Conservation (phyloP, 495 filamentous ascomycete species). For the Xeromyces bisporus region DNA sequence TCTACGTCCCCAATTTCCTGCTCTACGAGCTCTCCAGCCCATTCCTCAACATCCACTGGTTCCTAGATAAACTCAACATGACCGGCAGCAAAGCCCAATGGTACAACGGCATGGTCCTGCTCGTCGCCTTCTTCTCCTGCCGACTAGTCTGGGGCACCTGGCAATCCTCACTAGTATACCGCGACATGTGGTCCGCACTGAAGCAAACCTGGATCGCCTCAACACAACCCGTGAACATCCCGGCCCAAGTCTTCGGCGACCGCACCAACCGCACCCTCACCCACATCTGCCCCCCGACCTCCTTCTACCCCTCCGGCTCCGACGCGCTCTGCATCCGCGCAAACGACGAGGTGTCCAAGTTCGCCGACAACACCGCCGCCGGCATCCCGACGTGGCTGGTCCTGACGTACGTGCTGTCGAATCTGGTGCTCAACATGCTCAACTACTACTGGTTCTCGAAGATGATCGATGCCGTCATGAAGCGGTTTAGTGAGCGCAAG, state of each 20-base stretch:
- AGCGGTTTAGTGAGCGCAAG: conserved; percentile 51
- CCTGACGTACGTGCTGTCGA: conserved; percentile 53
- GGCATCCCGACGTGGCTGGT: conserved; percentile 69
- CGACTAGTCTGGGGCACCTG: conserved; percentile 86
- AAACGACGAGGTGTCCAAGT: conserved; percentile 34
- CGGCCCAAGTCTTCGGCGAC: conserved; percentile 19
- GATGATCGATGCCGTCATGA: conserved; percentile 85
- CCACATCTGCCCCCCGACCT: too few species aligned
- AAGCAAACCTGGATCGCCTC: conserved; percentile 24
- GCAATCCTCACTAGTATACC: conserved; percentile 57
- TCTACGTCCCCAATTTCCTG: conserved; percentile 78
- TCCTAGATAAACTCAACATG: conserved; percentile 92
- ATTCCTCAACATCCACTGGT: conserved; percentile 97
- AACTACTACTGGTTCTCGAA: conserved; percentile 96
- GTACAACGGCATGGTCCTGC: conserved; percentile 61
- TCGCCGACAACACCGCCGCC: conserved; percentile 24
- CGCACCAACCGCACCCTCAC: conserved; percentile 15
- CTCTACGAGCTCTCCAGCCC: conserved; percentile 94
- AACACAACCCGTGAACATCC: conserved; percentile 15
- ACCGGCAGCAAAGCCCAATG: conserved; percentile 71
- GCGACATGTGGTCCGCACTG: conserved; percentile 58
- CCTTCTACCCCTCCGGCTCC: too few species aligned
- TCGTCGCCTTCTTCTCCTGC: conserved; percentile 63
- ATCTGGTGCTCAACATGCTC: conserved; percentile 64
- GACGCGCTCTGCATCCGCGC: conserved; percentile 20